Percentiles rank a stretch among this genome's conserved stretches.
phyloP scores from a whole-genome alignment of 2,329 filamentous ascomycete genomes.

The Furcasterigmium furcatum region DNA sequence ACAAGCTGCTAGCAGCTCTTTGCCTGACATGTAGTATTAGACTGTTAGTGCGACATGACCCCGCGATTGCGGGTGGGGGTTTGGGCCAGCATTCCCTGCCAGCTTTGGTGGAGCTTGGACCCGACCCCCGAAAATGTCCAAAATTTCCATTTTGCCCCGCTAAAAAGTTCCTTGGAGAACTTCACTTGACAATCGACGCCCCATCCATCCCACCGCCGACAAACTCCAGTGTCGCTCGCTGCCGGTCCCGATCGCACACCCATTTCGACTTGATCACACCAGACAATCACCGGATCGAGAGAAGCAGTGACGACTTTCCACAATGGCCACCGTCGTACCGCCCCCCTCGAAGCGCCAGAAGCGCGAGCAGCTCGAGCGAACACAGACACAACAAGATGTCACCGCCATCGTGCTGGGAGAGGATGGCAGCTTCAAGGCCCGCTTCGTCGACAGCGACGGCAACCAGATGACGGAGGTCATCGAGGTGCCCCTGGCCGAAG shows the following conservation, averaged over 20 bases:
- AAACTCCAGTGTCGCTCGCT: neutral
- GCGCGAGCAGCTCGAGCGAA: conserved; percentile 68
- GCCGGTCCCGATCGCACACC: conserved; percentile 8
- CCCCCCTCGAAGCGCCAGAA: conserved; percentile 86
- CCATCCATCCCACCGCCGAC: too few species aligned
- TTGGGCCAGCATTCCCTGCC: neutral
- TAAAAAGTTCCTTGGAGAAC: conserved; percentile 2
- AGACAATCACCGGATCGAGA: neutral
- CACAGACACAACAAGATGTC: conserved; percentile 73
- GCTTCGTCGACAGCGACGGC: conserved; percentile 80
- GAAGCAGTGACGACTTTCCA: neutral
- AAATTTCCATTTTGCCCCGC: conserved; percentile 2
- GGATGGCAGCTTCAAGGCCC: conserved; percentile 76
- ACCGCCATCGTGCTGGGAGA: conserved; percentile 59
- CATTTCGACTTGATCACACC: conserved; percentile 4
- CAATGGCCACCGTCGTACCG: conserved; percentile 79
- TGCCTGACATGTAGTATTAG: neutral
- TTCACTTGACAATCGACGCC: conserved; percentile 1
- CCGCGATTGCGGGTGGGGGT: neutral
- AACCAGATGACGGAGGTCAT: conserved; percentile 68
- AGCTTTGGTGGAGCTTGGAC: neutral
- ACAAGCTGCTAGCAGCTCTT: neutral
- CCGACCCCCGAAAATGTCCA: neutral
- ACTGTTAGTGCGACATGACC: neutral
- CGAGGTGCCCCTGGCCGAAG: conserved; percentile 77